Evolutionary conservation across 768 basidiomycete genomes (phyloP).

Genomic region (Xerocomus spinulosus): DNA sequence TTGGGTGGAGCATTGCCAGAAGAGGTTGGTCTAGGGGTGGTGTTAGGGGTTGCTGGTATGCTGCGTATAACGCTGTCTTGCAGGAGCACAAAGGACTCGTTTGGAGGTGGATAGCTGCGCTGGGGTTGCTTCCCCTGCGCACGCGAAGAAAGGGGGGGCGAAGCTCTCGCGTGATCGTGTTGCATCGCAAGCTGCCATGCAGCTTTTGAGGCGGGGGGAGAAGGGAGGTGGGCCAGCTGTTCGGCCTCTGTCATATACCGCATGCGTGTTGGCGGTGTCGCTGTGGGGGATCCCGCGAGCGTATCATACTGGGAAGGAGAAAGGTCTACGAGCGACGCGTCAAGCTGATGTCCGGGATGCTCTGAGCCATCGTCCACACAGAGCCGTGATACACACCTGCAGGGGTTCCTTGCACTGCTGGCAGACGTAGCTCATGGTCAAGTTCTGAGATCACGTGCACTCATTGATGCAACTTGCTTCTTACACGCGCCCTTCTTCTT

Average conservation of each 20-base stretch:
- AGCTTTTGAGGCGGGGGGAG: slow-evolving; percentile 49
- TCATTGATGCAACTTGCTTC: not conserved
- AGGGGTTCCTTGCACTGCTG: slow-evolving; percentile 92
- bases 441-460: not conserved
- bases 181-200: slow-evolving; percentile 61
- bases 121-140: slow-evolving; percentile 59
- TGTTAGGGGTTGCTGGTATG: slow-evolving; percentile 53
- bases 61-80: slow-evolving; percentile 76
- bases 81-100: slow-evolving; percentile 87
- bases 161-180: slow-evolving; percentile 28
- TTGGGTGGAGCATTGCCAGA: slow-evolving; percentile 31
- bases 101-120: slow-evolving; percentile 52
- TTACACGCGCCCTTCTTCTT: too few relatives aligned
- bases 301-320: slow-evolving; percentile 85
- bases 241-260: slow-evolving; percentile 38
- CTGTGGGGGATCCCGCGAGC: slow-evolving; percentile 67
- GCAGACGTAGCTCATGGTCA: slow-evolving; percentile 52
- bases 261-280: slow-evolving; percentile 41
- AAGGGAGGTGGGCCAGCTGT: slow-evolving; percentile 44
- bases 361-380: slow-evolving; percentile 9
- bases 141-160: slow-evolving; percentile 46
- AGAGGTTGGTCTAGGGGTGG: slow-evolving; percentile 42
- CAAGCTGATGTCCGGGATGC: slow-evolving; percentile 46
- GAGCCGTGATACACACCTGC: slow-evolving; percentile 45
- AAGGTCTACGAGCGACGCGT: slow-evolving; percentile 86